A percentile compares a stretch with the other conserved stretches of the same genome.
These are phyloP conservation scores for Metschnikowia matae DNA, from an alignment of 805 yeast genomes.

Conservation along the genomic window DNA sequence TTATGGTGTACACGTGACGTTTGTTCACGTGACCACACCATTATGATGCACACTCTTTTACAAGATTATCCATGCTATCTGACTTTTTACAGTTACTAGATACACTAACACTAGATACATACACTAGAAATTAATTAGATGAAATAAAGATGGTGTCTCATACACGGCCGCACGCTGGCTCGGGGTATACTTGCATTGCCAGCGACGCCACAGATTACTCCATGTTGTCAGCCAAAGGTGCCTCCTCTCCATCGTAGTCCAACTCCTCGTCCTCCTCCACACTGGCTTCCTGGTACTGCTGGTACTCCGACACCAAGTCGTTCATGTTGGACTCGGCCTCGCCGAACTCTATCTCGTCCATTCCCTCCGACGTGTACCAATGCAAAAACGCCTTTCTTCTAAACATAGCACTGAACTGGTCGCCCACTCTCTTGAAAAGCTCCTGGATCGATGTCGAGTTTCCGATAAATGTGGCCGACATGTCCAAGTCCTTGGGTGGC, in stretches of 20 bases:
- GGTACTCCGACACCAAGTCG: conserved; percentile 83
- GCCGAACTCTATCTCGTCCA: conserved; percentile 91
- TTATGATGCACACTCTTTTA: too few relatives aligned
- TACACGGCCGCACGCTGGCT: not conserved
- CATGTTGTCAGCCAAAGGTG: conserved; percentile 52
- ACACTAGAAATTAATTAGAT: conserved; percentile 6
- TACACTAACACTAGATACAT: conserved; percentile 1
- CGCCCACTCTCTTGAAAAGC: conserved; percentile 83
- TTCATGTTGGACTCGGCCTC: conserved; percentile 92
- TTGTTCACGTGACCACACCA: too few relatives aligned
- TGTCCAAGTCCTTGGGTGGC: conserved; percentile 79
- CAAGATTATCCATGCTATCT: too few relatives aligned
- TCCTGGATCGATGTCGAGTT: conserved; percentile 92
- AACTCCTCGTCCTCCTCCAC: conserved; percentile 73
- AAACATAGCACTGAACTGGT: conserved; percentile 88
- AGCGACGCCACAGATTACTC: conserved; percentile 21
- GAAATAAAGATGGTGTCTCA: conserved; percentile 6
- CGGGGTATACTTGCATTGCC: not conserved
- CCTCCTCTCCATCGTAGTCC: conserved; percentile 63
- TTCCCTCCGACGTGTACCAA: conserved; percentile 94
- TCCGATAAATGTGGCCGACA: conserved; percentile 91
- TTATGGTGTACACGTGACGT: too few relatives aligned
- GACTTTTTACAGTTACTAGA: too few relatives aligned
- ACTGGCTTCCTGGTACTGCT: conserved; percentile 85
- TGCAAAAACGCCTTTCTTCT: conserved; percentile 92